Conservation (phyloP, 1,284 basidiomycete genomes). For the Ganoderma multipileum region DNA sequence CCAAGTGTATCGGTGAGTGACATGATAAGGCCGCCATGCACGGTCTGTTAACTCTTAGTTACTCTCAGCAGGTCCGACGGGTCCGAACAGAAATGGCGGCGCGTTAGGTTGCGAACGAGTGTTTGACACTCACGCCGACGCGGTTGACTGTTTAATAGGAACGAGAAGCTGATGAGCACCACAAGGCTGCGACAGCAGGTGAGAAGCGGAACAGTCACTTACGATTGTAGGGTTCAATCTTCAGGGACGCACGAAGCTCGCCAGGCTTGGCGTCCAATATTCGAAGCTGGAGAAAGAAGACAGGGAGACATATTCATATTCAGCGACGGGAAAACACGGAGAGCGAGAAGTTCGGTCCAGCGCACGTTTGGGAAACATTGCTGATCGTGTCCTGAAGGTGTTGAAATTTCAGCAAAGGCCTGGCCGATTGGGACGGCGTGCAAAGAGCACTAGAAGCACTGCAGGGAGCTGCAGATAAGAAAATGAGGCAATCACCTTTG, state of each 20-base stretch:
- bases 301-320: background rate
- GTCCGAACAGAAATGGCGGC: background rate
- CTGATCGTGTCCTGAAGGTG: conserved; percentile 68
- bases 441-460: conserved; percentile 10
- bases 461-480: background rate
- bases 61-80: background rate
- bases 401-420: background rate
- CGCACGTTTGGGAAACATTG: conserved; percentile 80
- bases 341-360: background rate
- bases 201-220: conserved; percentile 36
- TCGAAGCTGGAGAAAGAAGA: conserved; percentile 55
- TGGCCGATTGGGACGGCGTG: background rate
- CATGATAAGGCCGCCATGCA: conserved; percentile 87
- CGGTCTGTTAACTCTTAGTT: conserved; percentile 44
- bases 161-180: background rate
- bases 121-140: conserved; percentile 62
- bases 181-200: background rate
- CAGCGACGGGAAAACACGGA: background rate
- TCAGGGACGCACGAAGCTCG: conserved; percentile 67
- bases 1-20: conserved; percentile 89
- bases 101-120: background rate
- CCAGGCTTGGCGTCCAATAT: conserved; percentile 72
- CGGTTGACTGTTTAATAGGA: conserved; percentile 61
- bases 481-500: conserved; percentile 53
- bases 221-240: conserved; percentile 79